Conservation (phyloP, 106 monocot genomes). For the Ottelia alismoides region DNA sequence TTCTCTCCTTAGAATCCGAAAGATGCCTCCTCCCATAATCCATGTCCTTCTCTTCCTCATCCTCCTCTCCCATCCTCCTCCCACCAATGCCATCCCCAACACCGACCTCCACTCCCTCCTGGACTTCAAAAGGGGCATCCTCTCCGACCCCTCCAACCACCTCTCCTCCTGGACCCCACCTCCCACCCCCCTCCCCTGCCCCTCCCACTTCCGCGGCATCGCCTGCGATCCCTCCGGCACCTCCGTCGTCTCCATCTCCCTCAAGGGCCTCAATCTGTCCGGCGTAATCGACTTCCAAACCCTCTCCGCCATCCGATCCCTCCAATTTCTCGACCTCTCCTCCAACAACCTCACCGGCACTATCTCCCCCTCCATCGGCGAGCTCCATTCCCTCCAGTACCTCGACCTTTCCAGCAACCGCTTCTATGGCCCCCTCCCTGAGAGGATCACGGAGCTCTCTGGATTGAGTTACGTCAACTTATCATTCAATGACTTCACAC, state of each 20-base stretch:
- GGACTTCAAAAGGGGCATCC: slow-evolving; percentile 1
- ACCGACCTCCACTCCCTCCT: neutral
- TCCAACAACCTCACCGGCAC: slow-evolving; percentile 64
- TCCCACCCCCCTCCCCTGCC: neutral
- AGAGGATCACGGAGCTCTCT: slow-evolving; percentile 36
- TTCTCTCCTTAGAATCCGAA: neutral
- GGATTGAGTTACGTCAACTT: slow-evolving; percentile 53
- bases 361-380: slow-evolving; percentile 50
- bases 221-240: slow-evolving; percentile 20
- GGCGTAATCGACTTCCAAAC: slow-evolving; percentile 57
- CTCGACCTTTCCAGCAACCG: slow-evolving; percentile 65
- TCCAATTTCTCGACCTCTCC: slow-evolving; percentile 37
- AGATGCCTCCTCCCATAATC: too few relatives aligned
- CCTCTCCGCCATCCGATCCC: slow-evolving; percentile 21
- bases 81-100: neutral
- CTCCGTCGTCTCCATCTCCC: slow-evolving; percentile 30
- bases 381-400: slow-evolving; percentile 29
- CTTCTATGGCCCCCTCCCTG: slow-evolving; percentile 71
- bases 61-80: neutral
- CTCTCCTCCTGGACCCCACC: slow-evolving; percentile 2
- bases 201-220: slow-evolving; percentile 14
- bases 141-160: neutral
- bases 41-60: neutral
- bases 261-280: slow-evolving; percentile 34
- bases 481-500: slow-evolving; percentile 45